Evolutionary conservation across 805 yeast species (phyloP).

Genomic region (Grigorovia transvaalensis): DNA sequence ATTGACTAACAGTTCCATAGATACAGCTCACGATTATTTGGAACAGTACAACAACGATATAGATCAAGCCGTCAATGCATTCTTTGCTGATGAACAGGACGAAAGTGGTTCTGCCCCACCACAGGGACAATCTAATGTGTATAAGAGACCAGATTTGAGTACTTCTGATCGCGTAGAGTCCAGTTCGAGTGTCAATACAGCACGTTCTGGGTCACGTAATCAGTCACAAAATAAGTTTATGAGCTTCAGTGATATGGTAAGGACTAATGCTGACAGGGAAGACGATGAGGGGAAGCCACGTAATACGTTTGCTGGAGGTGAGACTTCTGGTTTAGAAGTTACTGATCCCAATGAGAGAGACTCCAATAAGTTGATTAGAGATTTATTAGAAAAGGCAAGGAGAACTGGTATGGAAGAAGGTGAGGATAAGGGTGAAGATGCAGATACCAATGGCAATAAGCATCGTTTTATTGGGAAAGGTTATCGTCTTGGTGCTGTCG

Average conservation of each 20-base stretch:
- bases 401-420: slow-evolving; percentile 39
- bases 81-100: slow-evolving; percentile 12
- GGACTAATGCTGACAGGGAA: slow-evolving; percentile 30
- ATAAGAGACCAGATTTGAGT: neutral
- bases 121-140: neutral
- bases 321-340: slow-evolving; percentile 69
- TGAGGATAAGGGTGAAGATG: slow-evolving; percentile 12
- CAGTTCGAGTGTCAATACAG: neutral
- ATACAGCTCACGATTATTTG: slow-evolving; percentile 32
- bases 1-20: slow-evolving; percentile 30
- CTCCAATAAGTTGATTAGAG: slow-evolving; percentile 38
- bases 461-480: slow-evolving; percentile 32
- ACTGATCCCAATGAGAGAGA: slow-evolving; percentile 49
- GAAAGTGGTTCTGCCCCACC: neutral
- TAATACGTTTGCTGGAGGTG: slow-evolving; percentile 55
- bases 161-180: neutral
- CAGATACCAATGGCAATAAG: slow-evolving; percentile 20
- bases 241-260: slow-evolving; percentile 32
- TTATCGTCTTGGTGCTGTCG: slow-evolving; percentile 31
- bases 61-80: slow-evolving; percentile 23
- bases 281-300: slow-evolving; percentile 47
- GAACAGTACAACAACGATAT: slow-evolving; percentile 21
- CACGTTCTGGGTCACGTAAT: neutral
- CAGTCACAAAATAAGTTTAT: slow-evolving; percentile 20
- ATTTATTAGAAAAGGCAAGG: slow-evolving; percentile 58